Conservation (phyloP, 176 grass and related monocot species). For the Pharus latifolius region DNA sequence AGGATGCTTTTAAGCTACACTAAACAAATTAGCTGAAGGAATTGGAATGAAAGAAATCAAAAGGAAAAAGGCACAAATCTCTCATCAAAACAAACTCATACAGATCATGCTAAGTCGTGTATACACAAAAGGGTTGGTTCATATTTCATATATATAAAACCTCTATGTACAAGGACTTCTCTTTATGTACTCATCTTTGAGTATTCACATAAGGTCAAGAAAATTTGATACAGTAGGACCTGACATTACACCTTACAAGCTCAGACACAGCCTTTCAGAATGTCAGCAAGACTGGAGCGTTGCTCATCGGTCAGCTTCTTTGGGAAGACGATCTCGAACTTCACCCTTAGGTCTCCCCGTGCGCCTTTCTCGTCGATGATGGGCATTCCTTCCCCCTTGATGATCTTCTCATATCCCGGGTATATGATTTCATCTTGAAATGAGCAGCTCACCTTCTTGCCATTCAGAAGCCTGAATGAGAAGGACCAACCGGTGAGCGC, state of each 20-base stretch:
- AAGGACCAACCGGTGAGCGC: slow-evolving; percentile 86
- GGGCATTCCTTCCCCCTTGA: slow-evolving; percentile 79
- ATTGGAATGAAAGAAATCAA: slow-evolving; percentile 14
- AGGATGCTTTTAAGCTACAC: not conserved
- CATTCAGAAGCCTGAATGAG: slow-evolving; percentile 55
- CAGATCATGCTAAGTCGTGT: slow-evolving; percentile 26
- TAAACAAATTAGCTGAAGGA: slow-evolving; percentile 1
- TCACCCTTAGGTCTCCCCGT: slow-evolving; percentile 57
- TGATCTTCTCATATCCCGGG: slow-evolving; percentile 66
- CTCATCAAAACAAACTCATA: slow-evolving; percentile 18
- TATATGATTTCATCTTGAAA: slow-evolving; percentile 70
- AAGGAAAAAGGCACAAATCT: not conserved
- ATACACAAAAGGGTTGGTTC: slow-evolving; percentile 24
- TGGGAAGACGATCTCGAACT: slow-evolving; percentile 69
- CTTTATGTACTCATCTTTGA: slow-evolving; percentile 34
- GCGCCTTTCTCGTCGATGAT: slow-evolving; percentile 32
- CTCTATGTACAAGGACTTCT: slow-evolving; percentile 69
- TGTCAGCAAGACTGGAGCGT: slow-evolving; percentile 29
- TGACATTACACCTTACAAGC: not conserved
- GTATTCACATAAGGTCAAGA: slow-evolving; percentile 41
- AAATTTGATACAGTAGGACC: slow-evolving; percentile 33
- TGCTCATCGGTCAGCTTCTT: slow-evolving; percentile 56
- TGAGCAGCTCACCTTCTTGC: slow-evolving; percentile 62
- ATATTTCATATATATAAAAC: slow-evolving; percentile 26
- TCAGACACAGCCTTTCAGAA: slow-evolving; percentile 54